Evolutionary conservation across 495 filamentous ascomycete species (phyloP), one percentile per base, ranked within the genome.

Genomic region (Xylaria flabelliformis): DNA sequence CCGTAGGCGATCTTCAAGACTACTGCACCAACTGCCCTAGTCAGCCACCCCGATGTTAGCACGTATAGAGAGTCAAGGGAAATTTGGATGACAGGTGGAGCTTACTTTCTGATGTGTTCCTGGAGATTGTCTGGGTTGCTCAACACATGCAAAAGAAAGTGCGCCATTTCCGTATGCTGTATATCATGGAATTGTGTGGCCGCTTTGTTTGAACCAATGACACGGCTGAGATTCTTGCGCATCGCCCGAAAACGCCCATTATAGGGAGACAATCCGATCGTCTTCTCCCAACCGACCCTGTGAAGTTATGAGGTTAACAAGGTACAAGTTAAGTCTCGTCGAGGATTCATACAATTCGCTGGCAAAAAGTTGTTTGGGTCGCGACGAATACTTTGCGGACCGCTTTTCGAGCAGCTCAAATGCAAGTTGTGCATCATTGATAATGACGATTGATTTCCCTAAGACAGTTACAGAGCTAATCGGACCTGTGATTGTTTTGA

Each of bases 391-490:
- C 26, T 82, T 82, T 0, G 71, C 76, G 0, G 84, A 85, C 26
- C 83, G 77, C 67, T 86, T 86, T 62, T 85, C 83, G 56, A 88
- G 29, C 0, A 88, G 75, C 36, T 88, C 84, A 42, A 81, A 64
- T 0, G 84, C 84, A 2, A 84, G 15, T 12, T 77, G 62, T 13
- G 74, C 69, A 48, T 88, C 84, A 68, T 88, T 83, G 53, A 88
- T 64, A 66, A 88, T 83, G 24, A 88, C 74, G 8, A 88, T 79
- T 0, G 81, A 83, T 69, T 83, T 80, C 12, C 85, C 86, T 32
- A 87, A 63, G 7, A 87, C 76, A 3, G 80, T 85, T 2, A 89
- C 66, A 19, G 86, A 88, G 74, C 85, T 88, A n/a, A 89, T 83
- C 0, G 85, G 84, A 9, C 87, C 76, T 77, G 55, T 42, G 59